Percentiles rank a stretch among this genome's conserved stretches.
phyloP scores from a whole-genome alignment of 116 monocot genomes.

The Iris pallida region DNA sequence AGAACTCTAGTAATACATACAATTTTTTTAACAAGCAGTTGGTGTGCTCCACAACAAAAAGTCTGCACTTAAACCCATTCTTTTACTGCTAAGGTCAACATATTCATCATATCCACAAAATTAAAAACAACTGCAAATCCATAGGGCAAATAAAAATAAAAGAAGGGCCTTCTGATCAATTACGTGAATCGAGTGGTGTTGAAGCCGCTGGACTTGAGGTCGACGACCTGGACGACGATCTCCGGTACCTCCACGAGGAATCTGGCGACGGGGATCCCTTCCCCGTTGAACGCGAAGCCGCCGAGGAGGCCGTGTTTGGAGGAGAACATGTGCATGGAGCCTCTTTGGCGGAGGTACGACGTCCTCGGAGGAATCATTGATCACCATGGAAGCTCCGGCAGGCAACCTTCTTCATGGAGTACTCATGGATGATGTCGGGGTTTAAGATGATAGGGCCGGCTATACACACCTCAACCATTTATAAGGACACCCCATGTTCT shows the following conservation, averaged over 20 bases:
- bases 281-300: conserved; percentile 91
- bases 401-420: conserved; percentile 80
- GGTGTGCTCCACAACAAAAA: too few species aligned
- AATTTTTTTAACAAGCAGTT: too few species aligned
- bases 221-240: conserved; percentile 87
- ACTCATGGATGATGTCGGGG: conserved; percentile 80
- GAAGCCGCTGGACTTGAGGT: conserved; percentile 81
- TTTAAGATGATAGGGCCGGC: conserved; percentile 60
- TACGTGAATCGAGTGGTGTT: conserved; percentile 82
- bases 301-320: conserved; percentile 62
- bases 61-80: too few species aligned
- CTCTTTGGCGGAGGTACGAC: conserved; percentile 96
- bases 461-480: conserved; percentile 34
- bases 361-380: too few species aligned
- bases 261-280: conserved; percentile 86
- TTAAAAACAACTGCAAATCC: too few species aligned
- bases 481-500: conserved; percentile 79
- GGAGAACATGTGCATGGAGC: conserved; percentile 99
- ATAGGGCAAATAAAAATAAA: too few species aligned
- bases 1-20: too few species aligned
- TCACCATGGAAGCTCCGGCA: conserved; percentile 65
- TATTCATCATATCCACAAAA: too few species aligned
- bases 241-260: conserved; percentile 41
- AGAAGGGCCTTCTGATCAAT: too few species aligned
- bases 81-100: too few species aligned